Base-by-base conservation (phyloP, 1,139 yeast genomes). In the Meyerozyma sp. region DNA sequence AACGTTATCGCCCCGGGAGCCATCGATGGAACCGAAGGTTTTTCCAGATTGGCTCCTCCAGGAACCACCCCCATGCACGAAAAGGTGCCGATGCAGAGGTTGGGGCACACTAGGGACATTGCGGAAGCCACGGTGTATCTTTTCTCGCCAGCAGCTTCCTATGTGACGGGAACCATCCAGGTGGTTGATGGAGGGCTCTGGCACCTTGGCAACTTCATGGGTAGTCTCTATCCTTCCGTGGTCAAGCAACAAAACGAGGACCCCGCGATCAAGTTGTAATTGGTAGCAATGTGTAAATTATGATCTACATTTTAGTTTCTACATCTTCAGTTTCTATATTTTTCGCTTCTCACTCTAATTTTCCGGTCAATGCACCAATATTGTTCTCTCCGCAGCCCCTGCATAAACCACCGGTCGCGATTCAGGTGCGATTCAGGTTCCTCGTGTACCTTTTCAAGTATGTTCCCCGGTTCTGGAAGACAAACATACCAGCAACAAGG, bases 181-280 rank as follows among this genome's bases (percentile, higher is more conserved):
- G 84, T 89, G 11, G 96, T 91, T 10, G 98, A 91, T 62, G 98
- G 98, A 43, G 98, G 83, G 2, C 74, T 78, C 45, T 90, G 97
- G 96, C 95, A 89, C 58, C 68, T 79, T 56, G 93, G 89, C 18
- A 74, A 57, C 48, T 52, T 52, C 34, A 52, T 58, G 51, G 65
- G 63, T 30, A 63, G 62, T 41, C 53, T 69, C 46, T 72, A 72
- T 48, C 77, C 77, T 0, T 48, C 48, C 4, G 59, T 59, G 27
- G 53, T 70, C 32, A 51, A 57, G 36, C 53, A 51, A 40, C 66
- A 61, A 42, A 67, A 64, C 46, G 44, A 40, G n/a, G 58, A 51
- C 39, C 40, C 41, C 6, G 43, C 49, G 34, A 44, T 52, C 18
- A 59, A 59, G 54, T 54, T 59, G 45, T 54, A 43, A 21, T 16